A percentile compares a stretch with the other conserved stretches of the same genome.
phyloP scores from a whole-genome alignment of 208 protist genomes.

The Zelonia costaricensis region DNA sequence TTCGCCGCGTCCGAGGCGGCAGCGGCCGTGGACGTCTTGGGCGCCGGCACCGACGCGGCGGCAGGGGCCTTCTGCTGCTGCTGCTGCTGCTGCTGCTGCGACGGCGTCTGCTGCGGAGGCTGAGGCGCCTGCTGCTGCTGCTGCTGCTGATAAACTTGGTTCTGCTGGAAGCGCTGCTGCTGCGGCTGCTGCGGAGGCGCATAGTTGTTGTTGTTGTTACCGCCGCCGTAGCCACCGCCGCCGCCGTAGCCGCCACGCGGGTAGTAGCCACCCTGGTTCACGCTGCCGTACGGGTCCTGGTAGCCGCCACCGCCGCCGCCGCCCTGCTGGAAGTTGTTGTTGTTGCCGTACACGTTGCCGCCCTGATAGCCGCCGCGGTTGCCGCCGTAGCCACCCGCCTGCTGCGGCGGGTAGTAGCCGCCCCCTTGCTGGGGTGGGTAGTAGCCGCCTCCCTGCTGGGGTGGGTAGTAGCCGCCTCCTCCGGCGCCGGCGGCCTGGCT shows the following conservation, averaged over 20 bases:
- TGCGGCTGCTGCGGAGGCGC: slow-evolving; percentile 8
- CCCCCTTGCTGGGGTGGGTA: slow-evolving; percentile 23
- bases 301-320: slow-evolving; percentile 10
- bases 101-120: slow-evolving; percentile 1
- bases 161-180: slow-evolving; percentile 26
- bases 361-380: slow-evolving; percentile 21
- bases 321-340: slow-evolving; percentile 9
- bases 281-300: slow-evolving; percentile 8
- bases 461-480: slow-evolving; percentile 38
- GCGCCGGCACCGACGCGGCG: slow-evolving; percentile 3
- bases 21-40: slow-evolving; percentile 15
- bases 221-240: neutral
- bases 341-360: slow-evolving; percentile 8
- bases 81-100: slow-evolving; percentile 14
- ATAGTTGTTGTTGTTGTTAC: neutral
- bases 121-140: slow-evolving; percentile 3
- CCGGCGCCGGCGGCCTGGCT: slow-evolving; percentile 19
- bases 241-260: slow-evolving; percentile 17
- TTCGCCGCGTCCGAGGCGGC: slow-evolving; percentile 49
- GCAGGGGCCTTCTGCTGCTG: neutral
- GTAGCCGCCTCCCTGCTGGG: slow-evolving; percentile 28
- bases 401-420: slow-evolving; percentile 8
- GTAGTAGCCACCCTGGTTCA: slow-evolving; percentile 16
- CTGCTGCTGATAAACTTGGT: slow-evolving; percentile 17
- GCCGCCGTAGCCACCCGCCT: slow-evolving; percentile 8